Percentiles rank a stretch among this genome's conserved stretches.
Conservation (phyloP, 164 flowering plant genomes). For the Nymphaea thermarum region DNA sequence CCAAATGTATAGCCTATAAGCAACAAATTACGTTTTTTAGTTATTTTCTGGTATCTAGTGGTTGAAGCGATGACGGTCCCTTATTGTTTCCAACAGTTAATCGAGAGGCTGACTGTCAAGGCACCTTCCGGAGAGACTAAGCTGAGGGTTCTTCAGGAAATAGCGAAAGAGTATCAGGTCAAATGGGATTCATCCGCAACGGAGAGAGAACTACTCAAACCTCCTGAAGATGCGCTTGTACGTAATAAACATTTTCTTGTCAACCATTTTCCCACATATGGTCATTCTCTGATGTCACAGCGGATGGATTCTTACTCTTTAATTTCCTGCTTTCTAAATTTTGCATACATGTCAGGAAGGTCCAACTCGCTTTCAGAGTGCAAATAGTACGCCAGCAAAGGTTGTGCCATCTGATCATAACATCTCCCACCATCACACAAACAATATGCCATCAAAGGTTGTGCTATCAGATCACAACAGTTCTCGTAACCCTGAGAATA, state of each 20-base stretch:
- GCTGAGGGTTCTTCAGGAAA: slow-evolving; percentile 86
- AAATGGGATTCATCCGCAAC: slow-evolving; percentile 86
- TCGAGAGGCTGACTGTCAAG: slow-evolving; percentile 87
- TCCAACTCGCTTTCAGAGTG: slow-evolving; percentile 63
- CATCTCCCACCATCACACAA: not conserved
- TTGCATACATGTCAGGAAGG: slow-evolving; percentile 43
- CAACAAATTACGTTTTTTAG: too few species aligned
- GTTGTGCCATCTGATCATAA: slow-evolving; percentile 8
- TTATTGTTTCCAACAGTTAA: slow-evolving; percentile 35
- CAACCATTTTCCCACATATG: slow-evolving; percentile 6
- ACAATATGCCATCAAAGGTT: not conserved
- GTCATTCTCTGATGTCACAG: not conserved
- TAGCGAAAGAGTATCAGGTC: slow-evolving; percentile 85
- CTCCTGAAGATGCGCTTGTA: slow-evolving; percentile 75
- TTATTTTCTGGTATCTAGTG: too few species aligned
- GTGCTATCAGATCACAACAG: not conserved
- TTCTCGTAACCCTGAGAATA: not conserved
- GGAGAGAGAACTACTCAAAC: slow-evolving; percentile 87
- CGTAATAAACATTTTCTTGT: slow-evolving; percentile 11
- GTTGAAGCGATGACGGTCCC: not conserved
- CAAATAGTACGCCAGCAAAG: slow-evolving; percentile 56
- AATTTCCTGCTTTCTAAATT: not conserved
- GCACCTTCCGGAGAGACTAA: slow-evolving; percentile 82
- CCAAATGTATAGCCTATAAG: too few species aligned
- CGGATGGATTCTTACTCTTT: not conserved